Percentiles rank a stretch among this genome's conserved stretches.
These are phyloP conservation scores for Croton laevigatus DNA, from an alignment of 441 rosid species.

Conservation along the genomic window DNA sequence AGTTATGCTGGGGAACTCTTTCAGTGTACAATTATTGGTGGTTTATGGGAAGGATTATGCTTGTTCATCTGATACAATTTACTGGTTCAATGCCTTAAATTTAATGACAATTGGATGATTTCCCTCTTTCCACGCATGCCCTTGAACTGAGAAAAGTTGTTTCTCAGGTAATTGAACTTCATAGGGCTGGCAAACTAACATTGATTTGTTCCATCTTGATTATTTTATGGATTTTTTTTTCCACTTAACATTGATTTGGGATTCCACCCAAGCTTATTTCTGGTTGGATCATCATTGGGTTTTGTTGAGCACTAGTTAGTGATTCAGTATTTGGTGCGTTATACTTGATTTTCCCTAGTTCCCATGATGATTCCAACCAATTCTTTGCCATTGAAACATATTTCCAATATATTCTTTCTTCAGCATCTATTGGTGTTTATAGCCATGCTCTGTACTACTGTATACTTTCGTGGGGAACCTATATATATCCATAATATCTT, in stretches of 20 bases:
- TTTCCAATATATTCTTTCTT: too few relatives aligned
- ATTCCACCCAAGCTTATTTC: background rate
- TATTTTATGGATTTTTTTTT: background rate
- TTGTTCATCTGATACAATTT: slow-evolving; percentile 16
- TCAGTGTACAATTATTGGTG: slow-evolving; percentile 25
- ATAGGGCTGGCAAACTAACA: background rate
- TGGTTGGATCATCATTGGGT: background rate
- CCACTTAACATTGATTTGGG: background rate
- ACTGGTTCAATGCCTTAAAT: slow-evolving; percentile 8
- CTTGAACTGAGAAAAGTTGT: slow-evolving; percentile 12
- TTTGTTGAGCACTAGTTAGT: background rate
- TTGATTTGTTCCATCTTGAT: background rate
- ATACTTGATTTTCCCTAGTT: background rate
- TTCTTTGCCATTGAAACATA: too few relatives aligned
- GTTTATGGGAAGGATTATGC: slow-evolving; percentile 16
- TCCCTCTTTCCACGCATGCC: slow-evolving; percentile 8
- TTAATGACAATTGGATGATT: slow-evolving; percentile 18
- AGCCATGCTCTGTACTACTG: too few relatives aligned
- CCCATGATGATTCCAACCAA: too few relatives aligned
- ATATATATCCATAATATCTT: too few relatives aligned
- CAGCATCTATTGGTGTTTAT: too few relatives aligned
- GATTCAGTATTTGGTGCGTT: background rate
- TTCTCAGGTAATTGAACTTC: background rate
- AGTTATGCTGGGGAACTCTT: slow-evolving; percentile 16
- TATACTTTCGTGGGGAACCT: too few relatives aligned